phyloP scores from a whole-genome alignment of 2,329 filamentous ascomycete species.

The Hypoxylon sp. region DNA sequence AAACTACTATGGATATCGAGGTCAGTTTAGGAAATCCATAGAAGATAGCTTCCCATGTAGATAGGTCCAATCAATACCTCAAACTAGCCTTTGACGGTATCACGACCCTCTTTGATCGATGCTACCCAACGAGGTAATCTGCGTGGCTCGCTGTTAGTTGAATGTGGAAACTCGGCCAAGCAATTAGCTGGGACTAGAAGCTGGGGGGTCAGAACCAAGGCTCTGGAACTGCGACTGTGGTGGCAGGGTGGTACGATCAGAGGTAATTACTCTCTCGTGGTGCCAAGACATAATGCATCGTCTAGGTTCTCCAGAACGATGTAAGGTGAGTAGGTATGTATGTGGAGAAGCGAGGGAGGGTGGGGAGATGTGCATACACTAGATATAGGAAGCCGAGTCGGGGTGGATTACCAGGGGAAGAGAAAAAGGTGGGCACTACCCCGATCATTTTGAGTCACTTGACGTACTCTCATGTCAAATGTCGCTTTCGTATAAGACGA shows the following conservation, averaged over 20 bases:
- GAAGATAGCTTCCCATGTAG: background rate
- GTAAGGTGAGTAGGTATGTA: constrained; percentile 3
- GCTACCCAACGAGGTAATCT: background rate
- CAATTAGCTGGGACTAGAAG: constrained; percentile 11
- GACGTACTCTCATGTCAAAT: constrained; percentile 20
- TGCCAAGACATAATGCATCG: constrained; percentile 31
- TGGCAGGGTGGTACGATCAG: constrained; percentile 18
- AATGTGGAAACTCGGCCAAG: constrained; percentile 20
- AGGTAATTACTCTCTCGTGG: constrained; percentile 12
- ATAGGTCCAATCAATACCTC: background rate
- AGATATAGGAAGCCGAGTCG: constrained; percentile 7
- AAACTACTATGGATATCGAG: constrained; percentile 10
- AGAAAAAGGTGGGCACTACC: constrained; percentile 33
- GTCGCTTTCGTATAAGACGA: constrained; percentile 22
- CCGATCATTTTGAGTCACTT: constrained; percentile 17
- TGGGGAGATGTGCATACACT: constrained; percentile 31
- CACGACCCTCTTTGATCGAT: constrained; percentile 10
- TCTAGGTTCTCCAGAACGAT: constrained; percentile 32
- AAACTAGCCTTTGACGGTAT: background rate
- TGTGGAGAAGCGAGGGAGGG: constrained; percentile 34
- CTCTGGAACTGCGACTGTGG: constrained; percentile 24
- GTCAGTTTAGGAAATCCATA: constrained; percentile 11
- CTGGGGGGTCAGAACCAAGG: constrained; percentile 34
- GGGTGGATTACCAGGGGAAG: constrained; percentile 16
- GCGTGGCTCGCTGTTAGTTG: constrained; percentile 10